Percentiles rank a stretch among this genome's conserved stretches.
Evolutionary conservation across 345 rosid genomes (phyloP).

Genomic region (Populus simonii): DNA sequence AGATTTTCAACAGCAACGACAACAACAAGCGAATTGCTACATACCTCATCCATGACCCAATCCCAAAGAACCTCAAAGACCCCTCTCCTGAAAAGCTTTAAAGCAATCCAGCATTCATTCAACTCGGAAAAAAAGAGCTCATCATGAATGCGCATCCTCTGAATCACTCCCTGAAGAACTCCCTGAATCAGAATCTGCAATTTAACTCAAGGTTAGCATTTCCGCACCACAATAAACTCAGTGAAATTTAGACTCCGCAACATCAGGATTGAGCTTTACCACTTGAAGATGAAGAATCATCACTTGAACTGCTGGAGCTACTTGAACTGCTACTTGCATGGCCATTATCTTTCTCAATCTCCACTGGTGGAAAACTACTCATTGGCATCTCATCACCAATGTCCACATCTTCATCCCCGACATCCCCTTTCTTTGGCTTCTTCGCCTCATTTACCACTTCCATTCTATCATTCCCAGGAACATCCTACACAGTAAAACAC

Average conservation of each 20-base stretch:
- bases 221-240: background rate
- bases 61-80: background rate
- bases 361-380: constrained; percentile 75
- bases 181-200: constrained; percentile 37
- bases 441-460: constrained; percentile 48
- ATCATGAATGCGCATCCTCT: constrained; percentile 32
- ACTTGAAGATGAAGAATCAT: constrained; percentile 66
- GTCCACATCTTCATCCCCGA: constrained; percentile 80
- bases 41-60: constrained; percentile 13
- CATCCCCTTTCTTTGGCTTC: constrained; percentile 70
- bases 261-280: constrained; percentile 29
- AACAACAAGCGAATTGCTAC: background rate
- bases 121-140: background rate
- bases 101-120: constrained; percentile 1
- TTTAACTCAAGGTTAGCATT: background rate
- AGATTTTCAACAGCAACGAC: background rate
- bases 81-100: background rate
- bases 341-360: constrained; percentile 72
- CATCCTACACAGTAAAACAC: constrained; percentile 22
- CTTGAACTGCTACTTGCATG: constrained; percentile 45
- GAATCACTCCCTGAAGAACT: constrained; percentile 41
- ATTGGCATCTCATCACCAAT: constrained; percentile 84
- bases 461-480: constrained; percentile 25
- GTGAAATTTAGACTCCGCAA: background rate
- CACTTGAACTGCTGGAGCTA: constrained; percentile 51